phyloP scores from a whole-genome alignment of 2,329 filamentous ascomycete genomes.

The Alternaria gaisen region DNA sequence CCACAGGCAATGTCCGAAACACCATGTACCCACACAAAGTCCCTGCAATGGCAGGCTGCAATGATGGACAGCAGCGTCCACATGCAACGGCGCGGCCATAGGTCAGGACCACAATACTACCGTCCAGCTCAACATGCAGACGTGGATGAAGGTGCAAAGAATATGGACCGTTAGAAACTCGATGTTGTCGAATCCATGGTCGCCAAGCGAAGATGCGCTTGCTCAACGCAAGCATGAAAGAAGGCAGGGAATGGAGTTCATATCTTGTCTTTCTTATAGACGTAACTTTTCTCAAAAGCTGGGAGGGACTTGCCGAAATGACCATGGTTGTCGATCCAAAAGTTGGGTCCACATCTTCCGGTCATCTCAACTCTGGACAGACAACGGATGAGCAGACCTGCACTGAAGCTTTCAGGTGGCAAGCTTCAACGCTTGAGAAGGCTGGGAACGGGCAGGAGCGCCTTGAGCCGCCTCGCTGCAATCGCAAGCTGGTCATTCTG shows the following conservation, averaged over 20 bases:
- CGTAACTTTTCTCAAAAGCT: neutral
- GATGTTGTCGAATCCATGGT: neutral
- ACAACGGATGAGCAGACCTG: neutral
- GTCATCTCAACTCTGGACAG: neutral
- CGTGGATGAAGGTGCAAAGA: neutral
- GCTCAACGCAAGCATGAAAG: neutral
- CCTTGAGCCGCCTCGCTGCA: conserved; percentile 30
- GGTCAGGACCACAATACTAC: neutral
- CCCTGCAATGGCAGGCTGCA: neutral
- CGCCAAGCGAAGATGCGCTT: neutral
- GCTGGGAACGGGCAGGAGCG: conserved; percentile 34
- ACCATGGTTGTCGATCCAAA: neutral
- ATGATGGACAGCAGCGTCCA: neutral
- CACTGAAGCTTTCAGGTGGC: neutral
- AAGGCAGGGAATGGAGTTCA: neutral
- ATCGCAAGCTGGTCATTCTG: conserved; percentile 23
- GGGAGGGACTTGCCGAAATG: neutral
- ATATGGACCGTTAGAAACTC: neutral
- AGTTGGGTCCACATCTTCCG: too few species aligned
- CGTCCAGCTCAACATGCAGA: neutral
- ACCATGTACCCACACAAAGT: neutral
- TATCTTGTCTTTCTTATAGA: conserved; percentile 3
- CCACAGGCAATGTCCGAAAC: neutral
- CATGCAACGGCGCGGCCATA: neutral
- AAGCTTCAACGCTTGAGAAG: conserved; percentile 15